Conservation (phyloP, 2,329 filamentous ascomycete species). For the Penicillium sp. region DNA sequence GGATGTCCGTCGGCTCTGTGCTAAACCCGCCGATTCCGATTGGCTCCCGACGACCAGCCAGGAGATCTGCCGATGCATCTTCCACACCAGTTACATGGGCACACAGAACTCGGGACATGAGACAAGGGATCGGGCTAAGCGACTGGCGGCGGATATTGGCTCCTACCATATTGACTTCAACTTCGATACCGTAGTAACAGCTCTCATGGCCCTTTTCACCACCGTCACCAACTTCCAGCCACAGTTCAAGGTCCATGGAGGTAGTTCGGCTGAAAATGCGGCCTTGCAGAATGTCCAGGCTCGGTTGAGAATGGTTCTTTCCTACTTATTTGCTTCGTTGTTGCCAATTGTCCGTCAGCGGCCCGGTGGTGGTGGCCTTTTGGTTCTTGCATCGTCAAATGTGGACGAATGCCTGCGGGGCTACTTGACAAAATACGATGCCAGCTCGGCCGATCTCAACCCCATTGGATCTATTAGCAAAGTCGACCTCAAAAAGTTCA, state of each 20-base stretch:
- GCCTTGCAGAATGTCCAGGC: constrained; percentile 69
- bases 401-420: constrained; percentile 53
- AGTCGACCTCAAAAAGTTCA: constrained; percentile 69
- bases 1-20: constrained; percentile 54
- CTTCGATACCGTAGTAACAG: constrained; percentile 66
- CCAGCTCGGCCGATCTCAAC: constrained; percentile 51
- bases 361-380: constrained; percentile 57
- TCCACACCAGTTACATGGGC: constrained; percentile 69
- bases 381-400: constrained; percentile 68
- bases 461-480: constrained; percentile 57
- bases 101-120: constrained; percentile 66
- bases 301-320: constrained; percentile 63
- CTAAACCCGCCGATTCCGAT: constrained; percentile 46
- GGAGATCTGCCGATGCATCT: constrained; percentile 59
- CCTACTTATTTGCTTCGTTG: constrained; percentile 64
- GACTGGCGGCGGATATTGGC: constrained; percentile 62
- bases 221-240: constrained; percentile 61
- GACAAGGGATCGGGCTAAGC: constrained; percentile 65
- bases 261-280: constrained; percentile 60
- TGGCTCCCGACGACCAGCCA: constrained; percentile 59
- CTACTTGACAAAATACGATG: constrained; percentile 72
- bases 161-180: constrained; percentile 71
- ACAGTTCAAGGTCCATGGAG: constrained; percentile 64
- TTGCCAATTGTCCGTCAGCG: constrained; percentile 60
- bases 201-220: constrained; percentile 60